Percentiles rank a stretch among this genome's conserved stretches.
Evolutionary conservation across 1,284 basidiomycete species (phyloP).

Genomic region (Fomitopsis palustris): DNA sequence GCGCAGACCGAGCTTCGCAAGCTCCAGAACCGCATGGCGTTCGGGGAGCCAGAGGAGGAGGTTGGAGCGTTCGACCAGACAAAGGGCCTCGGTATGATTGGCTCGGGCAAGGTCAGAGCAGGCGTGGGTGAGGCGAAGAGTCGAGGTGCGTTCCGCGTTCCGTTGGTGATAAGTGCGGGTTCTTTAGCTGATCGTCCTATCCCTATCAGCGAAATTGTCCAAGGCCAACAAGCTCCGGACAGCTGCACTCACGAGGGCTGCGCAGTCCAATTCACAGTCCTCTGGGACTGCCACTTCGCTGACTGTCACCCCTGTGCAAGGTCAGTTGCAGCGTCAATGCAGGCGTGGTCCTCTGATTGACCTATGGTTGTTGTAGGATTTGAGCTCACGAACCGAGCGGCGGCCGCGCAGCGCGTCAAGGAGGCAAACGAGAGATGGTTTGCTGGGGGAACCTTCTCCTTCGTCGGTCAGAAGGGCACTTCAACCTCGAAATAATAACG

Average conservation of each 20-base stretch:
- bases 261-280: constrained; percentile 55
- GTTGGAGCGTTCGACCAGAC: constrained; percentile 96
- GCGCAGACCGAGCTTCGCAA: constrained; percentile 97
- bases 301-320: constrained; percentile 95
- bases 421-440: constrained; percentile 95
- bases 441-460: constrained; percentile 80
- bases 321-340: constrained; percentile 35
- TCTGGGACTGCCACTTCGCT: constrained; percentile 90
- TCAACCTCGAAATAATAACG: constrained; percentile 1
- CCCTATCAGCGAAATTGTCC: constrained; percentile 83
- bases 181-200: constrained; percentile 4
- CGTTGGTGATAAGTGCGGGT: neutral
- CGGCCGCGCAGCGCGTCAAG: constrained; percentile 77
- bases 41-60: constrained; percentile 95
- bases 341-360: constrained; percentile 3
- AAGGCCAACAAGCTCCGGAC: constrained; percentile 93
- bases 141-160: constrained; percentile 56
- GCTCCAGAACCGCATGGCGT: constrained; percentile 94
- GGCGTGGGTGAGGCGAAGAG: constrained; percentile 83
- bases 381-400: constrained; percentile 84
- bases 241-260: constrained; percentile 73
- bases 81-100: constrained; percentile 97
- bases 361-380: constrained; percentile 49
- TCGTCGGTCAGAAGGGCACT: constrained; percentile 65
- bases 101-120: constrained; percentile 88